Percentiles rank a stretch among this genome's conserved stretches.
phyloP scores from a whole-genome alignment of 768 basidiomycete genomes.

The Floccularia luteovirens region DNA sequence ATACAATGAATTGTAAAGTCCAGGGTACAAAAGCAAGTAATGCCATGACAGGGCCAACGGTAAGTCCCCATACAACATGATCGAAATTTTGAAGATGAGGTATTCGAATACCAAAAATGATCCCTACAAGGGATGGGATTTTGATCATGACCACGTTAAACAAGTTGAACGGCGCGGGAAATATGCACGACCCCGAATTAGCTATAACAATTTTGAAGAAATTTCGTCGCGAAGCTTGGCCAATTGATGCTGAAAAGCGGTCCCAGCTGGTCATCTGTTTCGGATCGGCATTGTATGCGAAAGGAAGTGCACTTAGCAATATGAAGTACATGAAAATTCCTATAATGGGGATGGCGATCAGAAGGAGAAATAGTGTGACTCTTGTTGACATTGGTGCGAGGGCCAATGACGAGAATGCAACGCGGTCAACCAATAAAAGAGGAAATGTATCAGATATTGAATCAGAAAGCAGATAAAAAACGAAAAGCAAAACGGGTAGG shows the following conservation, averaged over 20 bases:
- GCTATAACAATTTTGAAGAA: constrained; percentile 26
- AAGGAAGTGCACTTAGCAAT: constrained; percentile 18
- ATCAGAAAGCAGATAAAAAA: constrained; percentile 35
- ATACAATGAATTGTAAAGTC: neutral
- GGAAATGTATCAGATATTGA: constrained; percentile 35
- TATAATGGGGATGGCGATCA: constrained; percentile 21
- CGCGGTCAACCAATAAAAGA: neutral
- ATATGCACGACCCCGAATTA: constrained; percentile 30
- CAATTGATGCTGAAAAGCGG: constrained; percentile 33
- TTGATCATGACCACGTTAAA: constrained; percentile 18
- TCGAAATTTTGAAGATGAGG: constrained; percentile 14
- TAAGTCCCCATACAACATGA: constrained; percentile 30
- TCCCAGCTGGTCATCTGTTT: constrained; percentile 31
- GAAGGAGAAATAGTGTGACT: constrained; percentile 30
- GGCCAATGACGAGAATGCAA: constrained; percentile 6
- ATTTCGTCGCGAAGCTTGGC: constrained; percentile 32
- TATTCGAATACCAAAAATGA: constrained; percentile 12
- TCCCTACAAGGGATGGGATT: constrained; percentile 10
- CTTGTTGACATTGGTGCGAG: constrained; percentile 43
- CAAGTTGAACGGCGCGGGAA: constrained; percentile 48
- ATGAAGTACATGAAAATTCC: constrained; percentile 24
- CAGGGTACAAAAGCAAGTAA: constrained; percentile 5
- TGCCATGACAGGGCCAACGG: constrained; percentile 30
- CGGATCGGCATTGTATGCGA: constrained; percentile 9
- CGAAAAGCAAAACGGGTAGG: constrained; percentile 36